Evolutionary conservation across 2,329 filamentous ascomycete genomes (phyloP), one percentile per base, ranked within the genome.

Genomic region (Geosmithia putterillii): DNA sequence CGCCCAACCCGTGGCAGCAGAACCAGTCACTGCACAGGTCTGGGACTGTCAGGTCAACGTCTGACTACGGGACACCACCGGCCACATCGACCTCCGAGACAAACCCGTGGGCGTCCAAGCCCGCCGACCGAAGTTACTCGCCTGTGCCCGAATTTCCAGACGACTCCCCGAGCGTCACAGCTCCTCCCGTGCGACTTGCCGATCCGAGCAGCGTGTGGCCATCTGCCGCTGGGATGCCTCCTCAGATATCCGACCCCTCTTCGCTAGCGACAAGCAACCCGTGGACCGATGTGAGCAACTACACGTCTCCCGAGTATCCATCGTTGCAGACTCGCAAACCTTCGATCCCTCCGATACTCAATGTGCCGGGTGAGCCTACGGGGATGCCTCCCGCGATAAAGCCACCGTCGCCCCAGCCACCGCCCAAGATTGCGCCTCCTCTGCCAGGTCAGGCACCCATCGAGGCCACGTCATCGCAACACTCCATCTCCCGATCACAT

Each of bases 401-500:
- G 5, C 10, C 28, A 12, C 28, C 28, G 28, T 32, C 28, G 10
- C 28, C 28, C 28, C 3, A 17, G 20, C 35, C 41, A n/a, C 14
- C 41, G 18, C 12, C 20, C 14, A 23, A n/a, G 10, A 12, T 10
- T 14, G 14, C n/a, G 19, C 40, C 12, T n/a, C n/a, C n/a, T n/a
- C n/a, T n/a, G n/a, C n/a, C n/a, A n/a, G n/a, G n/a, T n/a, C n/a
- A n/a, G n/a, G 28, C 28, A 4, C 28, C 28, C 6, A 32, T 12
- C 10, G 28, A 32, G 28, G 28, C 10, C 10, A 14, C 10, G 28
- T 6, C 28, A 14, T 32, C 28, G 28, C 28, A 32, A 14, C 4
- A 32, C 10, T 3, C 6, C 10, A 9, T 4, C 22, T 46, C 50
- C 12, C 48, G 43, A 17, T 51, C 50, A 2, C 48, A 44, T 10